phyloP scores from a whole-genome alignment of 805 yeast species.

The Lachancea dasiensis region DNA sequence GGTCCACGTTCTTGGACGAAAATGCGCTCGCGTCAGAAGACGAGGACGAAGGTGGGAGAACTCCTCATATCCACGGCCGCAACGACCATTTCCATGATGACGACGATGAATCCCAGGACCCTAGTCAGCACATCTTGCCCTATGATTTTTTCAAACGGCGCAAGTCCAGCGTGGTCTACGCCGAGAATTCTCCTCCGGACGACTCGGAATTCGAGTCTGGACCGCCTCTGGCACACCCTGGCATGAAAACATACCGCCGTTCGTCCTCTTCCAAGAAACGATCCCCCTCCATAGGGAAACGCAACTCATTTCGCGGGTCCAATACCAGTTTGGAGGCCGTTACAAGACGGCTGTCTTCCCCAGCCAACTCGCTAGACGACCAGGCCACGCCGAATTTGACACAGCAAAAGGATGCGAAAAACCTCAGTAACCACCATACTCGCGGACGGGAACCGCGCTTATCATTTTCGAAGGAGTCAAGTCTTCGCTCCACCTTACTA shows the following conservation, averaged over 20 bases:
- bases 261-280: conserved; percentile 19
- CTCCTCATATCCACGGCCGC: too few relatives aligned
- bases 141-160: conserved; percentile 28
- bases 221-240: conserved; percentile 15
- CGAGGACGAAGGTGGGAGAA: conserved; percentile 33
- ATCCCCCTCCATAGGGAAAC: conserved; percentile 17
- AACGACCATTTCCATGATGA: too few relatives aligned
- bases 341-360: conserved; percentile 6
- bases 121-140: conserved; percentile 22
- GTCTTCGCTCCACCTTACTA: conserved; percentile 26
- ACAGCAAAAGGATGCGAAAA: conserved; percentile 6
- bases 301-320: conserved; percentile 12
- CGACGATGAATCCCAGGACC: conserved; percentile 30
- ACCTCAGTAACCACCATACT: conserved; percentile 5
- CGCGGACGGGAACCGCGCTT: conserved; percentile 34
- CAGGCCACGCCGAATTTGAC: conserved; percentile 5
- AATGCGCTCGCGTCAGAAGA: conserved; percentile 33
- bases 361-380: conserved; percentile 4
- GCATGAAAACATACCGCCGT: conserved; percentile 14
- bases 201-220: conserved; percentile 17
- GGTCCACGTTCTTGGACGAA: conserved; percentile 33
- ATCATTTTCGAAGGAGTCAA: conserved; percentile 33
- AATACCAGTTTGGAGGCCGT: conserved; percentile 10
- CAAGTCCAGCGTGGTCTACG: conserved; percentile 25
- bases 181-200: conserved; percentile 22